Evolutionary conservation across 2,329 filamentous ascomycete genomes (phyloP), one percentile per base, ranked within the genome.

Genomic region (Amesomyces nigricolor): DNA sequence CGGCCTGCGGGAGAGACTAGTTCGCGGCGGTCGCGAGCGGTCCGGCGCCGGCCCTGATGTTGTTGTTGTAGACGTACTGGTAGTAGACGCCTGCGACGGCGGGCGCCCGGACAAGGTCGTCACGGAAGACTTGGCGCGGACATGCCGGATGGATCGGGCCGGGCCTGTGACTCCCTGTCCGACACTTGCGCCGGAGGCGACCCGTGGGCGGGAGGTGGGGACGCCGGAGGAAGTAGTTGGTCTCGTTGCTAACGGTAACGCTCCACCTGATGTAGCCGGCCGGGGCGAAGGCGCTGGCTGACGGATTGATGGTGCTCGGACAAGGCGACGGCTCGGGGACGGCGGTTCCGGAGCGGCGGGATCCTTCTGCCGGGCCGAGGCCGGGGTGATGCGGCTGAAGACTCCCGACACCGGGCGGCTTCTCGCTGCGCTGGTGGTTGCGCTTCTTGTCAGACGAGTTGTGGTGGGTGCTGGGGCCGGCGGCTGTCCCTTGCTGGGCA

Each of bases 401-500:
- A 64, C 58, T 38, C 63, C 61, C 7, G 65, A 64, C 6, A 63
- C 38, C 1, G 62, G 59, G 11, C 62, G 57, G 56, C 26, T 59
- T n/a, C 47, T 60, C 26, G 48, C 65, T 5, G 66, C 39, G n/a
- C 63, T 42, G 13, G 61, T 40, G 0, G 65, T 50, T 6, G 54
- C 53, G 11, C 57, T 56, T 30, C 57, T 49, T 13, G 58, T 14
- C 0, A 45, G 10, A 22, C 46, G 54, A 16, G 22, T 51, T 42
- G 29, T 51, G 51, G 45, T 44, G 13, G 58, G 43, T 13, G 62
- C 53, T 4, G 65, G 49, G 1, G 63, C 39, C 7, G 59, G 37
- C 22, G 69, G 66, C 47, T 65, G 61, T 32, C 75, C 75, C 63
- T 77, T 79, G 61, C 76, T 65, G 39, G 78, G 78, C 32, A 81